Base-by-base conservation (phyloP, 179 eudicot species). In the Sideroxylon spinosum region DNA sequence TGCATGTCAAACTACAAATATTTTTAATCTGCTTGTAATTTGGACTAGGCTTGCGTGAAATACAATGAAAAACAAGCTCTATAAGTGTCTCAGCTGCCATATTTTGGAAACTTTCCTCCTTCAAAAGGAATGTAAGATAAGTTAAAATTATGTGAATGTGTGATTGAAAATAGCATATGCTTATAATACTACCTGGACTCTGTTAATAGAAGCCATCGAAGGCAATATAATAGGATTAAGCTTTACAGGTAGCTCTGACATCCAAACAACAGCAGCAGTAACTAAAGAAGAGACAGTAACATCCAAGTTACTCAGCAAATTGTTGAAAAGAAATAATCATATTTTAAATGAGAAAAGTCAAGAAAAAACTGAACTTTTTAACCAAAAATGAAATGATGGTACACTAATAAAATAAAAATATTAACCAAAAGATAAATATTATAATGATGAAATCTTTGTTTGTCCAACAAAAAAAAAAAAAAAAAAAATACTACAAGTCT, bases 71-170 rank as follows among this genome's bases (percentile, higher is more conserved):
- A 60, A 96, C 90, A 77, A 96, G 98, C 87, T 96, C 97, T 16
- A 95, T 97, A 72, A 96, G 93, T 72, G 97, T 96, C 75, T 96
- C 99, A 77, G 98, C 97, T 65, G 97, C 94, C 91, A 90, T 94
- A 68, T 88, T 83, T 84, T 96, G 99, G 80, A 96, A 82, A 75
- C 94, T 89, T 80, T 96, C 99, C 88, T 96, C 99, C 92, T 89
- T 81, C 55, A 85, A 71, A 66, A 82, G 52, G 19, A 84, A 79
- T 19, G 50, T 17, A 61, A 61, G 8, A 68, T n/a, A 63, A 49
- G 48, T 73, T 25, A 72, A 52, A 26, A 62, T 52, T 46, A 55
- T 9, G 67, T 19, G 53, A 25, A 62, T 78, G 52, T 22, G 20
- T 10, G 68, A 75, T 11, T 29, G 9, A 50, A 75, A 66, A 52